phyloP scores from a whole-genome alignment of 345 rosid genomes.

The Eucalyptus regnans region DNA sequence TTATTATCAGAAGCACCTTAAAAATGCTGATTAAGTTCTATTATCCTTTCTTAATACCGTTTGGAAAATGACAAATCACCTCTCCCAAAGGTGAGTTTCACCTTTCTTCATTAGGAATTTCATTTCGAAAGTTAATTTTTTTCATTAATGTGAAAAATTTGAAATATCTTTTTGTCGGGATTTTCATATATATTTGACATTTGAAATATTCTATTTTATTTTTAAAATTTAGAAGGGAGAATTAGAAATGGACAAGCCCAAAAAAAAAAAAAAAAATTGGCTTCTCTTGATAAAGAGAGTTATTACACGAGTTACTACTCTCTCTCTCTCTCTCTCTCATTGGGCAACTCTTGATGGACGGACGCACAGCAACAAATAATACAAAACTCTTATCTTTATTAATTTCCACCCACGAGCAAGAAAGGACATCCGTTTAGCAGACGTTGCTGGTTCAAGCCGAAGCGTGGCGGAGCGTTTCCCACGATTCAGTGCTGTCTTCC shows the following conservation, averaged over 20 bases:
- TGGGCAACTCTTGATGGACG: background rate
- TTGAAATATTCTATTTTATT: background rate
- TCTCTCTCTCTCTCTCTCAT: background rate
- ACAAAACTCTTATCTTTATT: background rate
- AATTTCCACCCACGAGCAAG: background rate
- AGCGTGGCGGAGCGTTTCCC: background rate
- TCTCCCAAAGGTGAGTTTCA: background rate
- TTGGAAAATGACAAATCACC: background rate
- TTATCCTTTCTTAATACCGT: background rate
- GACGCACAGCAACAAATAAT: background rate
- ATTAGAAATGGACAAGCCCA: background rate
- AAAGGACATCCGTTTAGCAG: background rate
- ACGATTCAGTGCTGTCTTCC: background rate
- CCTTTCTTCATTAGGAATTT: background rate
- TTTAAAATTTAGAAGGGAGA: background rate
- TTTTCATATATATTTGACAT: background rate
- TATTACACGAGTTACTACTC: background rate
- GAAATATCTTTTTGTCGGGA: background rate
- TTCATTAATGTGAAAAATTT: background rate
- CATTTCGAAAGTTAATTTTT: background rate
- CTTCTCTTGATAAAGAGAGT: background rate
- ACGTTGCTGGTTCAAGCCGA: background rate
- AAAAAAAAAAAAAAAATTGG: no score
- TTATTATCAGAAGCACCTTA: background rate
- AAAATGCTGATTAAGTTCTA: background rate